Percentiles rank a stretch among this genome's conserved stretches.
Evolutionary conservation across 2,329 filamentous ascomycete genomes (phyloP).

Genomic region (Paracorniculantispora psalliotae): DNA sequence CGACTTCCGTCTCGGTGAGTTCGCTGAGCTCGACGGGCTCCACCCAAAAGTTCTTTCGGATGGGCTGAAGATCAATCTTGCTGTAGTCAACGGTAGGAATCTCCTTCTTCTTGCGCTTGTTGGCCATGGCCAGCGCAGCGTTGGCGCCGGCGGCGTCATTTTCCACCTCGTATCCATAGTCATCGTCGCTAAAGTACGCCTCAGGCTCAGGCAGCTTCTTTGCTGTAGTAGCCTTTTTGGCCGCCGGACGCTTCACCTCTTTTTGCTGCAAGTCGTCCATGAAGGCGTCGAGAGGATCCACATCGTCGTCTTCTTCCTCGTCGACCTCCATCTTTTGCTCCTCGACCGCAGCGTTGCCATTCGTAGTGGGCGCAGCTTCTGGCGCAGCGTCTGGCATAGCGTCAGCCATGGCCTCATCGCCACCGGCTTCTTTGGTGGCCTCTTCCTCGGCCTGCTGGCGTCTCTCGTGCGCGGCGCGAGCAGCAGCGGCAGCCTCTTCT

Average conservation of each 20-base stretch:
- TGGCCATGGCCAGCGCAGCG: constrained; percentile 48
- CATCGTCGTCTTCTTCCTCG: constrained; percentile 60
- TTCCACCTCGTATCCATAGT: constrained; percentile 52
- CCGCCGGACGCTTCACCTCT: constrained; percentile 38
- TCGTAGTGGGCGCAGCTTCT: too few species aligned
- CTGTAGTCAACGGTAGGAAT: constrained; percentile 82
- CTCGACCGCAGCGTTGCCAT: constrained; percentile 17
- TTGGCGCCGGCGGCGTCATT: constrained; percentile 39
- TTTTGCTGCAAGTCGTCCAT: constrained; percentile 68
- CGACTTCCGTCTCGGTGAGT: constrained; percentile 79
- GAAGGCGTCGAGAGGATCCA: constrained; percentile 94
- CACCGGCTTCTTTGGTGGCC: constrained; percentile 30
- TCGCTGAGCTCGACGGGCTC: constrained; percentile 79
- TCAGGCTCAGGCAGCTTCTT: constrained; percentile 65
- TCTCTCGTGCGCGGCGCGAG: constrained; percentile 78
- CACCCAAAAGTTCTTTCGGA: constrained; percentile 92
- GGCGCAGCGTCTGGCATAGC: constrained; percentile 18
- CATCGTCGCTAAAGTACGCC: constrained; percentile 84
- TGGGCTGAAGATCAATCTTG: constrained; percentile 78
- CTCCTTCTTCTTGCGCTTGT: constrained; percentile 86
- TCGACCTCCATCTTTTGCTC: constrained; percentile 54
- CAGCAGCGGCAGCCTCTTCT: constrained; percentile 81
- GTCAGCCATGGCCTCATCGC: constrained; percentile 29
- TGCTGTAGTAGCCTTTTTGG: constrained; percentile 24
- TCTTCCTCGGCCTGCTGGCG: constrained; percentile 54